These are phyloP conservation scores for Fusarium robinianum DNA, from an alignment of 2,329 filamentous ascomycete species.

Conservation along the genomic window DNA sequence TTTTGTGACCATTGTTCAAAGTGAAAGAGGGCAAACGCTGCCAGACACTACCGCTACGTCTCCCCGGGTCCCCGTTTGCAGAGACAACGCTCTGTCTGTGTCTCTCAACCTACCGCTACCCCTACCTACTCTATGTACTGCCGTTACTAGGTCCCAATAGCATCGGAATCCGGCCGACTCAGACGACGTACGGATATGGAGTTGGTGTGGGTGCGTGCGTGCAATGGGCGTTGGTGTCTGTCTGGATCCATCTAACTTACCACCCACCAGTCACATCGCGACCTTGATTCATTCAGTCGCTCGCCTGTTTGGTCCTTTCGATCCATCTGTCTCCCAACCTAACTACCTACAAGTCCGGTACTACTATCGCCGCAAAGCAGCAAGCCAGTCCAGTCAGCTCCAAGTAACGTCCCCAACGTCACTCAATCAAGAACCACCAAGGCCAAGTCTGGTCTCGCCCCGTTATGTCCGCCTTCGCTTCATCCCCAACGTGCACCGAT, in stretches of 20 bases:
- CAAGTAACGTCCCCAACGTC: slow-evolving; percentile 35
- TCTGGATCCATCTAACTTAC: slow-evolving; percentile 32
- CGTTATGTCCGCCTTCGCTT: slow-evolving; percentile 21
- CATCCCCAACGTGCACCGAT: slow-evolving; percentile 17
- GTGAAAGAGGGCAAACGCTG: too few species aligned
- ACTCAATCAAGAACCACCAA: slow-evolving; percentile 27
- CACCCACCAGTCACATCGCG: slow-evolving; percentile 30
- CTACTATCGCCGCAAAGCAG: slow-evolving; percentile 31
- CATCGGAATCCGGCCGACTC: slow-evolving; percentile 36
- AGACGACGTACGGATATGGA: slow-evolving; percentile 26
- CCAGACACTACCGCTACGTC: too few species aligned
- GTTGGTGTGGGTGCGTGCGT: slow-evolving; percentile 28
- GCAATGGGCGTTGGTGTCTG: slow-evolving; percentile 32
- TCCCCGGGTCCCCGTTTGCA: slow-evolving; percentile 26
- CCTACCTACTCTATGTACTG: slow-evolving; percentile 16
- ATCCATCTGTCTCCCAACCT: slow-evolving; percentile 29
- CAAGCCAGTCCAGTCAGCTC: slow-evolving; percentile 27
- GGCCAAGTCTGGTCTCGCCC: slow-evolving; percentile 22
- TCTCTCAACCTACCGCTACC: slow-evolving; percentile 21
- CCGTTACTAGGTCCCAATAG: slow-evolving; percentile 25
- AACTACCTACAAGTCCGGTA: slow-evolving; percentile 17
- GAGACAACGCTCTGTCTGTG: slow-evolving; percentile 20
- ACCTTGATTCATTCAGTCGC: slow-evolving; percentile 24
- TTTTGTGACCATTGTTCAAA: slow-evolving; percentile 6
- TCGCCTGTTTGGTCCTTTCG: slow-evolving; percentile 29